Base-by-base conservation (phyloP, 768 basidiomycete species). In the Xerocomellus chrysenteron region DNA sequence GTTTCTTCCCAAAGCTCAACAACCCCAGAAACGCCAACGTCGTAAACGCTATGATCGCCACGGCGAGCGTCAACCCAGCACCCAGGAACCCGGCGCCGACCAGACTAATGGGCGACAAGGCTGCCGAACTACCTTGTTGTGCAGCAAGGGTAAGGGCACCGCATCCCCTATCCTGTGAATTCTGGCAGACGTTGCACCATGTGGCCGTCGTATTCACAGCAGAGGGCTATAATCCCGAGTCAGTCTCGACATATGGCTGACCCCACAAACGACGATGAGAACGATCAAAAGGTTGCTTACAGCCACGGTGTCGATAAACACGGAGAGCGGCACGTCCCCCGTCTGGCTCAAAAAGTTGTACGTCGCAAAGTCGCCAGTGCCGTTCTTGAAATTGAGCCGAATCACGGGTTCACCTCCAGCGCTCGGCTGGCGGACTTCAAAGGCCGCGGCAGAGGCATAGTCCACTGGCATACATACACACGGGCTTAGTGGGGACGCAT, bases 311-410 rank as follows among this genome's bases (percentile, higher is more conserved):
- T 76, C 66, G 42, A 81, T 69, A 63, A 88, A 83, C 2, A 67
- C 72, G 16, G 81, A 78, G 28, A 88, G 67, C 24, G 82, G 81
- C 5, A 85, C 76, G 66, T 87, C 86, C 16, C 70, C 75, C 2
- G 75, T 69, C 3, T 65, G 69, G 50, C 70, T 68, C 52, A 87
- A 65, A 65, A 83, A 75, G 52, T 72, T 67, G 71, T 82, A 83
- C 3, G 75, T 75, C 54, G 57, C 70, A 69, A 84, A 87, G 13
- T 59, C 45, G 52, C 69, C 66, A 0, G 85, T 83, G 10, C 86
- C 86, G 56, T 89, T 89, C 76, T 86, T 86, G 74, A 90, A 87
- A 57, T 79, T 81, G 72, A 90, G 80, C 4, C 85, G 78, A 19
- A 89, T 59, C 45, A 83, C 73, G 14, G 83, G 80, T 58, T 78